Conservation (phyloP, 2,329 filamentous ascomycete species). For the Triangularia verruculosa region DNA sequence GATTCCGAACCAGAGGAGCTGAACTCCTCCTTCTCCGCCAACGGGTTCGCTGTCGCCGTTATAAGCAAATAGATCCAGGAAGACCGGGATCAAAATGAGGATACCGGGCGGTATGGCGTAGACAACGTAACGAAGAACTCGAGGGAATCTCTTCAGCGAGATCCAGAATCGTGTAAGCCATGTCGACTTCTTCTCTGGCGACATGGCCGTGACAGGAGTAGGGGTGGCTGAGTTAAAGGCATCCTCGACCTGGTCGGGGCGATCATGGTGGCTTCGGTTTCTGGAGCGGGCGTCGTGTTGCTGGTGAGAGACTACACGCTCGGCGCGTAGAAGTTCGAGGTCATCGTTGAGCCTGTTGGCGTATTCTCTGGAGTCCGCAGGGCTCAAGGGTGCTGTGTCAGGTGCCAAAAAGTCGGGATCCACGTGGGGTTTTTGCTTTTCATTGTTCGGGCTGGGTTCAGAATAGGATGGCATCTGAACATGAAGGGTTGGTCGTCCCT, state of each 20-base stretch:
- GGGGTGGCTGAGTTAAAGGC: conserved; percentile 39
- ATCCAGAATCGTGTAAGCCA: conserved; percentile 38
- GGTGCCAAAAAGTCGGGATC: conserved; percentile 21
- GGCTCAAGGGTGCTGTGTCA: conserved; percentile 21
- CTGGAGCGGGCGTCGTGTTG: conserved; percentile 36
- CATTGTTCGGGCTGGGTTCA: conserved; percentile 8
- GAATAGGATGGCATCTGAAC: conserved; percentile 24
- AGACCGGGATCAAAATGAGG: conserved; percentile 45
- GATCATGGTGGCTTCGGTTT: conserved; percentile 35
- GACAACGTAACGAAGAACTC: conserved; percentile 47
- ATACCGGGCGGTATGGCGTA: conserved; percentile 47
- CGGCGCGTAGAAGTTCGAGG: conserved; percentile 47
- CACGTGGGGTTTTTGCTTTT: conserved; percentile 11
- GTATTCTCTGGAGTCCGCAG: conserved; percentile 30
- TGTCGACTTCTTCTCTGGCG: conserved; percentile 24
- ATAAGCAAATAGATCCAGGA: conserved; percentile 43
- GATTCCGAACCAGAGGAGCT: conserved; percentile 86
- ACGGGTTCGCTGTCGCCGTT: conserved; percentile 45
- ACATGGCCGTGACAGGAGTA: background rate
- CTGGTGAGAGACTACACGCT: conserved; percentile 45
- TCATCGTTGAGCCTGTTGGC: conserved; percentile 45
- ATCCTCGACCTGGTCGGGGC: conserved; percentile 41
- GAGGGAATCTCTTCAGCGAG: conserved; percentile 48
- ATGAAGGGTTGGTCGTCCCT: conserved; percentile 17
- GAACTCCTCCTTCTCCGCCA: conserved; percentile 67